Conservation (phyloP, 2,329 filamentous ascomycete species). For the Eutypa lata region DNA sequence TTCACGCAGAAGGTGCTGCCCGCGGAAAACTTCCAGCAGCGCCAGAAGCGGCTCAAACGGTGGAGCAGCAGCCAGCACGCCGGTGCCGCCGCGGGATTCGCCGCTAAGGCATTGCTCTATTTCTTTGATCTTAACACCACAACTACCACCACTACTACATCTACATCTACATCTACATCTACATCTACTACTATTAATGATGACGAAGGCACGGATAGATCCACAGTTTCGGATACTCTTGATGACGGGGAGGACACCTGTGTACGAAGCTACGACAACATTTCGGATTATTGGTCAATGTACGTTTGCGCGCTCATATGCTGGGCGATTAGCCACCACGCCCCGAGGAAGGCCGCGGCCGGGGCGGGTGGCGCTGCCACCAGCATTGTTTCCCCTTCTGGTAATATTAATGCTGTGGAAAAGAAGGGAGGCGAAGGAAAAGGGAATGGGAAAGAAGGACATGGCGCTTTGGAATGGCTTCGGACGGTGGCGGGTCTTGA, state of each 20-base stretch:
- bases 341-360: slow-evolving; percentile 8
- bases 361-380: slow-evolving; percentile 12
- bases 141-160: neutral
- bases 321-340: slow-evolving; percentile 51
- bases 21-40: slow-evolving; percentile 40
- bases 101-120: slow-evolving; percentile 47
- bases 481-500: slow-evolving; percentile 37
- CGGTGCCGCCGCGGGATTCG: slow-evolving; percentile 44
- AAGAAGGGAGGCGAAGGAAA: slow-evolving; percentile 6
- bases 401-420: slow-evolving; percentile 19
- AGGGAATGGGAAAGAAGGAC: slow-evolving; percentile 33
- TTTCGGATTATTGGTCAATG: slow-evolving; percentile 84
- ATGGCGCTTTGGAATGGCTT: slow-evolving; percentile 30
- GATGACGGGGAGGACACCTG: slow-evolving; percentile 2
- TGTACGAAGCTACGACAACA: slow-evolving; percentile 23
- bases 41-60: slow-evolving; percentile 43
- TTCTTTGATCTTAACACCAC: slow-evolving; percentile 33
- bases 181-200: neutral
- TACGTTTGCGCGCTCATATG: slow-evolving; percentile 58
- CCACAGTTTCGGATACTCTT: too few relatives aligned
- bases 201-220: too few relatives aligned
- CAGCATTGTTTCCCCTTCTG: slow-evolving; percentile 6
- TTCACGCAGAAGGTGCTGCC: slow-evolving; percentile 52
- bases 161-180: slow-evolving; percentile 3
- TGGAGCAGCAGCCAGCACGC: slow-evolving; percentile 34